Evolutionary conservation across 768 basidiomycete species (phyloP).

Genomic region (Rhizopogon vinicolor): DNA sequence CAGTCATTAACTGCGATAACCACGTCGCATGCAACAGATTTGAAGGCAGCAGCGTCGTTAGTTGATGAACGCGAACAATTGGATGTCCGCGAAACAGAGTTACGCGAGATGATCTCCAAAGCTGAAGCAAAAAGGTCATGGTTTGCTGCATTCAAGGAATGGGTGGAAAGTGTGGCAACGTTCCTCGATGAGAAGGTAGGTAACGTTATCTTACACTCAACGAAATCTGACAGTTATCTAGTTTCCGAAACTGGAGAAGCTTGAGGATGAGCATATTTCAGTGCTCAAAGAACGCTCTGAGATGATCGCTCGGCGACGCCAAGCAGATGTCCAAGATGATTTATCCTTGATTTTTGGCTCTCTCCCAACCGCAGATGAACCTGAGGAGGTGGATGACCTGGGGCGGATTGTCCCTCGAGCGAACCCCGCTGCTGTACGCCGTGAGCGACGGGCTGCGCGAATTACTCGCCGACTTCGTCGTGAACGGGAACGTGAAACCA

Average conservation of each 20-base stretch:
- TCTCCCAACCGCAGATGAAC: slow-evolving; percentile 30
- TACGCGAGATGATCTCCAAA: slow-evolving; percentile 67
- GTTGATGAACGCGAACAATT: slow-evolving; percentile 61
- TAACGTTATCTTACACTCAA: neutral
- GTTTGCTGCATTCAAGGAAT: slow-evolving; percentile 75
- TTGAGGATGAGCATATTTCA: slow-evolving; percentile 71
- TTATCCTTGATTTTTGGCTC: slow-evolving; percentile 63
- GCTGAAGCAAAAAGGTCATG: slow-evolving; percentile 80
- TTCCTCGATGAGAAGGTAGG: slow-evolving; percentile 86
- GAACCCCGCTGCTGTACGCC: slow-evolving; percentile 40
- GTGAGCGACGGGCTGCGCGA: slow-evolving; percentile 59
- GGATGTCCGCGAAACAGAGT: slow-evolving; percentile 62
- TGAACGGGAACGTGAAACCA: slow-evolving; percentile 24
- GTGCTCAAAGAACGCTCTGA: slow-evolving; percentile 70
- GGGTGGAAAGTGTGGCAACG: slow-evolving; percentile 78
- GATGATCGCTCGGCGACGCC: slow-evolving; percentile 64
- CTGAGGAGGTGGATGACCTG: slow-evolving; percentile 56
- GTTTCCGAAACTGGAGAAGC: slow-evolving; percentile 74
- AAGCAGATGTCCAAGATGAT: slow-evolving; percentile 79
- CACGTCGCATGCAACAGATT: slow-evolving; percentile 63
- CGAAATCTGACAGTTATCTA: slow-evolving; percentile 22
- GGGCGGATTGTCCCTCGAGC: slow-evolving; percentile 46
- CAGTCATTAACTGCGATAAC: slow-evolving; percentile 56
- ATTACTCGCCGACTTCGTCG: slow-evolving; percentile 48
- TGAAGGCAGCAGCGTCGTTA: slow-evolving; percentile 49